phyloP scores from a whole-genome alignment of 768 basidiomycete genomes.

The Punctularia strigosozonata region DNA sequence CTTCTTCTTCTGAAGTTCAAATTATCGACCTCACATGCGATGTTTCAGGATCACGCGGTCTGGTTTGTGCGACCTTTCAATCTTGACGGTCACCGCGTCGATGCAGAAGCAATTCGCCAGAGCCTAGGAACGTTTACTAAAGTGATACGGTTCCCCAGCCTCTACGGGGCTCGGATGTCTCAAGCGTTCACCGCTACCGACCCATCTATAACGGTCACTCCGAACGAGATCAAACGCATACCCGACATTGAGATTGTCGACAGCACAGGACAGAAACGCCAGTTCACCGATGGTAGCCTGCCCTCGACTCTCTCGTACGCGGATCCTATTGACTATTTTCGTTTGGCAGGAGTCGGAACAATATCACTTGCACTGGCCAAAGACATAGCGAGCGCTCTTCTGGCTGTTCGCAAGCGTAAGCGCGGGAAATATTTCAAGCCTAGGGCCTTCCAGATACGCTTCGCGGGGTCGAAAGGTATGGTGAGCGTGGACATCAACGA shows the following conservation, averaged over 20 bases:
- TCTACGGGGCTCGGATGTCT: slow-evolving; percentile 61
- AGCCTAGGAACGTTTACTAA: slow-evolving; percentile 40
- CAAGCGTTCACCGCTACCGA: slow-evolving; percentile 72
- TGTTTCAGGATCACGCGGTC: slow-evolving; percentile 31
- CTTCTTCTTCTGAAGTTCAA: no score
- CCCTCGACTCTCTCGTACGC: no score
- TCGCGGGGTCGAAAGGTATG: slow-evolving; percentile 58
- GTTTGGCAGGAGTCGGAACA: slow-evolving; percentile 53
- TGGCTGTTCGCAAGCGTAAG: slow-evolving; percentile 25
- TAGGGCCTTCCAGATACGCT: slow-evolving; percentile 47
- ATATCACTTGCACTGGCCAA: slow-evolving; percentile 43
- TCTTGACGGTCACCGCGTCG: slow-evolving; percentile 17
- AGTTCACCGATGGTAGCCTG: slow-evolving; percentile 71
- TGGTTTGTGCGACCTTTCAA: slow-evolving; percentile 57
- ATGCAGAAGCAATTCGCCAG: slow-evolving; percentile 38
- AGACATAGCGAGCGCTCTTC: slow-evolving; percentile 31
- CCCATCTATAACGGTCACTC: slow-evolving; percentile 30
- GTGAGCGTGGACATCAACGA: slow-evolving; percentile 45
- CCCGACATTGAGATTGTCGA: slow-evolving; percentile 32
- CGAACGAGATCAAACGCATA: slow-evolving; percentile 26
- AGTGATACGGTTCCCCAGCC: slow-evolving; percentile 50
- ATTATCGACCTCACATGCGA: no score
- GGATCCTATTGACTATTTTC: no score
- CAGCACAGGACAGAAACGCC: slow-evolving; percentile 16
- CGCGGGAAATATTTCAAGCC: slow-evolving; percentile 25